Conservation (phyloP, 2,329 filamentous ascomycete genomes). For the Helicocarpus griseus region DNA sequence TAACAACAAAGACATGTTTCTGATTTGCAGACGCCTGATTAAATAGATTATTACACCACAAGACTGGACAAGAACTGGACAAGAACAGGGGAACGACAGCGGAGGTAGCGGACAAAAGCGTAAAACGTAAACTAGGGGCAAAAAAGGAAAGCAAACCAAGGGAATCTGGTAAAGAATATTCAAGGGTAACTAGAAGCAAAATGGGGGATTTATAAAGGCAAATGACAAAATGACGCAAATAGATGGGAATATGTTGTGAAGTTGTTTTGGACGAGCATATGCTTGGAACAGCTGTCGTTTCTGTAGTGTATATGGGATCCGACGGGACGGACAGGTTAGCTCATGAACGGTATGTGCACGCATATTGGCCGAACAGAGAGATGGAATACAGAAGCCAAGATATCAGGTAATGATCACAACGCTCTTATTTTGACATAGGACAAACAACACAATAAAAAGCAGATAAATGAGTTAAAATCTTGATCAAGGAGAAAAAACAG, state of each 20-base stretch:
- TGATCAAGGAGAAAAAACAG: background rate
- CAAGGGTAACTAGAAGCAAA: too few relatives aligned
- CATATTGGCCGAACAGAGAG: background rate
- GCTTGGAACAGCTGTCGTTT: background rate
- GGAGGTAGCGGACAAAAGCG: background rate
- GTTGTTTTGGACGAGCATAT: background rate
- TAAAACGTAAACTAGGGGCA: background rate
- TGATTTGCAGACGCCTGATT: slow-evolving; percentile 1
- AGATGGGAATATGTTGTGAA: background rate
- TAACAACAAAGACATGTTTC: background rate
- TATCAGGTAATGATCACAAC: slow-evolving; percentile 3
- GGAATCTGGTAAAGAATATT: too few relatives aligned
- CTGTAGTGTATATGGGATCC: background rate
- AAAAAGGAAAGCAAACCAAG: background rate
- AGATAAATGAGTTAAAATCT: background rate
- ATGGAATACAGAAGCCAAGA: background rate
- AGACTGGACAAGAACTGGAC: background rate
- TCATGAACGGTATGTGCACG: background rate
- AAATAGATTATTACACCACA: background rate
- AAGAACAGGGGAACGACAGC: background rate
- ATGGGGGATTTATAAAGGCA: too few relatives aligned
- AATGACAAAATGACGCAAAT: too few relatives aligned
- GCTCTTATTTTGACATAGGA: background rate
- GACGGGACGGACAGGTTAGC: background rate
- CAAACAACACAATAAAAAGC: background rate